phyloP scores from a whole-genome alignment of 306 rosid genomes.

The Quercus rubra region DNA sequence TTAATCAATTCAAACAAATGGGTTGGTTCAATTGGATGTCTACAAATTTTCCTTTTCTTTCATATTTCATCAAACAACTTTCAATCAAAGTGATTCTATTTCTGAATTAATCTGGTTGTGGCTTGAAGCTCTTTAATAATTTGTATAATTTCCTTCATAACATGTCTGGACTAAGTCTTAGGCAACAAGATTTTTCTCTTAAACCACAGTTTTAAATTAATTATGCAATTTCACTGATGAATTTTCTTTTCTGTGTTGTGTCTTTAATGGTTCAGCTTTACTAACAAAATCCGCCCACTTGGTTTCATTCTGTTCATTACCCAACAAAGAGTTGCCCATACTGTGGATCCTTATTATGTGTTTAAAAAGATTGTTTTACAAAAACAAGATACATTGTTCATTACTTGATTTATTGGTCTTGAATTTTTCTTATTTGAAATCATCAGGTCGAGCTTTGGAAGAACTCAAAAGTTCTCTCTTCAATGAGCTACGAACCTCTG shows the following conservation, averaged over 20 bases:
- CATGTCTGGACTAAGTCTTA: neutral
- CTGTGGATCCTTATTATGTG: neutral
- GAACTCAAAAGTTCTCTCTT: slow-evolving; percentile 73
- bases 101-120: neutral
- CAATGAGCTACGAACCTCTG: slow-evolving; percentile 85
- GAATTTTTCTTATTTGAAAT: slow-evolving; percentile 19
- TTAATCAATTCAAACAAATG: neutral
- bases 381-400: neutral
- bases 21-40: neutral
- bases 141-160: neutral
- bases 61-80: neutral
- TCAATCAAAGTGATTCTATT: neutral
- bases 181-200: neutral
- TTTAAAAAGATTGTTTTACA: neutral
- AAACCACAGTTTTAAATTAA: neutral
- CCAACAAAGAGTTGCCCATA: neutral
- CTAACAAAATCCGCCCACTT: neutral
- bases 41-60: neutral
- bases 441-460: slow-evolving; percentile 78
- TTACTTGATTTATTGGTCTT: neutral
- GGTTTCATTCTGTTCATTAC: neutral
- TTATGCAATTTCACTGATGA: neutral
- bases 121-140: neutral
- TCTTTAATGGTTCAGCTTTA: neutral
- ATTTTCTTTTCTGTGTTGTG: neutral